Evolutionary conservation across 805 yeast species (phyloP).

Genomic region (Yamadazyma philogaea): DNA sequence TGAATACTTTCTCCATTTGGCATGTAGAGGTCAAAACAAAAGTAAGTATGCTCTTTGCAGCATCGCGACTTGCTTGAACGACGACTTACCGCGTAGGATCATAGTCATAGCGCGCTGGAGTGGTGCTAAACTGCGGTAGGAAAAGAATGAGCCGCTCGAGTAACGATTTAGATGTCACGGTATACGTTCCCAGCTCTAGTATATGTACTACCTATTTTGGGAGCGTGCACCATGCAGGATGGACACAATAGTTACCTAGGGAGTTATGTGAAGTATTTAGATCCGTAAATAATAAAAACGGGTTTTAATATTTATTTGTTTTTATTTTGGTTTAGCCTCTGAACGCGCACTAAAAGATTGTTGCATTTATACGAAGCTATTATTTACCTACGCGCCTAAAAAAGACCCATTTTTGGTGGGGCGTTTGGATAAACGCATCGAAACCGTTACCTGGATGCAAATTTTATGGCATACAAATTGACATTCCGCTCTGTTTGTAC

Average conservation of each 20-base stretch:
- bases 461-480: too few species aligned
- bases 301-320: constrained; percentile 2
- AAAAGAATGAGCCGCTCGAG: neutral
- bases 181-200: neutral
- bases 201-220: constrained; percentile 1
- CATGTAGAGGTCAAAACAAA: neutral
- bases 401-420: too few species aligned
- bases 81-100: neutral
- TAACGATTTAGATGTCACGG: neutral
- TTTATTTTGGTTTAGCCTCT: constrained; percentile 6
- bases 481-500: too few species aligned
- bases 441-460: too few species aligned
- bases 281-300: constrained; percentile 2
- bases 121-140: too few species aligned
- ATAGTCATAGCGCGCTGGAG: neutral
- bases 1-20: constrained; percentile 2
- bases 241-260: neutral
- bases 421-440: too few species aligned
- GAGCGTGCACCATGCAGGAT: neutral
- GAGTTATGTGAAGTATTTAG: neutral
- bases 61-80: neutral
- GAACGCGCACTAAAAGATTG: constrained; percentile 4
- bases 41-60: neutral
- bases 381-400: constrained; percentile 5
- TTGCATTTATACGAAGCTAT: constrained; percentile 1